phyloP scores from a whole-genome alignment of 1,139 yeast genomes.

The Debaryomyces singareniensis region DNA sequence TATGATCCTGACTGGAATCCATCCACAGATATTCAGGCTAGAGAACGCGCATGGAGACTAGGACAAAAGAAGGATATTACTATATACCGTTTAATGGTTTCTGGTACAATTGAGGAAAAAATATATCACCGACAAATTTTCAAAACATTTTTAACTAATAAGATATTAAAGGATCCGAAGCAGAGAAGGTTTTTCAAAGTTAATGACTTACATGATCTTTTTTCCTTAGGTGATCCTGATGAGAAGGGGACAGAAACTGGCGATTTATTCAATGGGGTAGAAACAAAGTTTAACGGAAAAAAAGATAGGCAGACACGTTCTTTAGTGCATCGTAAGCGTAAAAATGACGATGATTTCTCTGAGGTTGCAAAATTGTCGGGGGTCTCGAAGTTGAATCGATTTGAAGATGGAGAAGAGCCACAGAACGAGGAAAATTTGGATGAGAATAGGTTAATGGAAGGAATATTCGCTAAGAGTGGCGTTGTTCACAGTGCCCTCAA shows the following conservation, averaged over 20 bases:
- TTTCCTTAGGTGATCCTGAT: constrained; percentile 72
- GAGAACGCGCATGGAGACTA: constrained; percentile 95
- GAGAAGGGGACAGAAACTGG: constrained; percentile 65
- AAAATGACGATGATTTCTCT: constrained; percentile 49
- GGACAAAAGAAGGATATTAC: constrained; percentile 95
- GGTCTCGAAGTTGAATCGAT: constrained; percentile 46
- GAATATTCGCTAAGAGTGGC: constrained; percentile 64
- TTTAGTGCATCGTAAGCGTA: constrained; percentile 19
- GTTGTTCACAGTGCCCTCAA: constrained; percentile 72
- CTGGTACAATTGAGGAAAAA: constrained; percentile 95
- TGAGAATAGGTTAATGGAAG: constrained; percentile 64
- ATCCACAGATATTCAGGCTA: constrained; percentile 92
- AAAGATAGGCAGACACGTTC: constrained; percentile 19
- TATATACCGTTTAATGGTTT: constrained; percentile 84
- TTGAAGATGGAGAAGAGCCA: constrained; percentile 29
- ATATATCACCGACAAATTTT: constrained; percentile 95
- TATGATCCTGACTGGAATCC: constrained; percentile 99
- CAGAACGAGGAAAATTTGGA: constrained; percentile 24
- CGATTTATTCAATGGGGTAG: constrained; percentile 53
- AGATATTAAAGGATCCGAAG: constrained; percentile 90
- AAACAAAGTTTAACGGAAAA: constrained; percentile 27
- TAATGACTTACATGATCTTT: constrained; percentile 86
- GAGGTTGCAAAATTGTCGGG: constrained; percentile 50
- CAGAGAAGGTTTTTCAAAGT: constrained; percentile 88
- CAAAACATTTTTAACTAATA: constrained; percentile 89